A percentile compares a stretch with the other conserved stretches of the same genome.
Evolutionary conservation across 805 yeast genomes (phyloP).

Genomic region (Candida verbasci): DNA sequence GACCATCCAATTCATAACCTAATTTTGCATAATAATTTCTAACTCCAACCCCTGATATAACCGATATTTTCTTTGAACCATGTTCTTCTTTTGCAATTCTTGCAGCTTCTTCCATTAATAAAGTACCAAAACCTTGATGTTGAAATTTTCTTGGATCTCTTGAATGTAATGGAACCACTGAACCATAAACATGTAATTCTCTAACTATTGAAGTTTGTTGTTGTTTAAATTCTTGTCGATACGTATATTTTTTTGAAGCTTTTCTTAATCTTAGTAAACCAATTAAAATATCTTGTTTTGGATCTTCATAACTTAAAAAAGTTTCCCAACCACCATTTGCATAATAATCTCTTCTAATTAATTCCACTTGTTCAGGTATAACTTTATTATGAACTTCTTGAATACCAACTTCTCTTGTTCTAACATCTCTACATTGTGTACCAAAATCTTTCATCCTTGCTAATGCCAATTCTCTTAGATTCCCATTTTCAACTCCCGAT

Average conservation of each 20-base stretch:
- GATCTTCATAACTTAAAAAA: slow-evolving; percentile 92
- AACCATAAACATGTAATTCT: slow-evolving; percentile 95
- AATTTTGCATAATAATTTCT: slow-evolving; percentile 90
- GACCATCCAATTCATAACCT: slow-evolving; percentile 92
- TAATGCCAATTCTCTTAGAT: slow-evolving; percentile 87
- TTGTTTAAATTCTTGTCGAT: slow-evolving; percentile 76
- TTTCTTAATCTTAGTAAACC: slow-evolving; percentile 85
- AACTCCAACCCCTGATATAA: slow-evolving; percentile 96
- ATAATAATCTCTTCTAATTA: slow-evolving; percentile 90
- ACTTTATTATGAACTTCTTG: slow-evolving; percentile 98
- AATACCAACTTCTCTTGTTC: slow-evolving; percentile 97
- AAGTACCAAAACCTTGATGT: slow-evolving; percentile 98
- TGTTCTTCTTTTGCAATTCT: slow-evolving; percentile 94
- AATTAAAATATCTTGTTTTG: slow-evolving; percentile 90
- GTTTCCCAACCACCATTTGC: slow-evolving; percentile 99
- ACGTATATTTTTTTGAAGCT: slow-evolving; percentile 85
- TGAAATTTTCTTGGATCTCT: slow-evolving; percentile 97
- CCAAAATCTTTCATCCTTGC: slow-evolving; percentile 99
- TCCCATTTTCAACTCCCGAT: slow-evolving; percentile 97
- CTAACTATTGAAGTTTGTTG: slow-evolving; percentile 94
- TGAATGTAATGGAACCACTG: slow-evolving; percentile 93
- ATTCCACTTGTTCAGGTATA: slow-evolving; percentile 94
- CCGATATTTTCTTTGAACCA: slow-evolving; percentile 86
- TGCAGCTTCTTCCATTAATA: slow-evolving; percentile 97
- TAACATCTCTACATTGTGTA: slow-evolving; percentile 89